These are phyloP conservation scores for Mariannaea sp. DNA, from an alignment of 2,329 filamentous ascomycete species.

Conservation along the genomic window DNA sequence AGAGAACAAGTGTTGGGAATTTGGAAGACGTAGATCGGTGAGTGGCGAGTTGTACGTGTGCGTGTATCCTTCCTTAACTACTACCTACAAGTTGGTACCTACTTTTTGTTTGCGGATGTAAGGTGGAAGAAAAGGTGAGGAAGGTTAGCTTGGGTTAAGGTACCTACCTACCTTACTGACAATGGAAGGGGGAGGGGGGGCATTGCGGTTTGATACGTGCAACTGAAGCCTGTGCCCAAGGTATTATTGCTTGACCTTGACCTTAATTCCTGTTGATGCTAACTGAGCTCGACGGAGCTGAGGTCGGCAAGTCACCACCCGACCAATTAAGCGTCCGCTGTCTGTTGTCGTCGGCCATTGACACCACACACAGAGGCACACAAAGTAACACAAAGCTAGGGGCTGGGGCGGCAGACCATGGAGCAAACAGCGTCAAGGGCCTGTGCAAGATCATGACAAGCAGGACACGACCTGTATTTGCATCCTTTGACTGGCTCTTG, in stretches of 20 bases:
- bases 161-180: too few species aligned
- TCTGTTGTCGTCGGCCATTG: neutral
- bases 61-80: too few species aligned
- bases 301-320: neutral
- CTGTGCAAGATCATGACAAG: neutral
- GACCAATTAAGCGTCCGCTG: neutral
- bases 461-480: neutral
- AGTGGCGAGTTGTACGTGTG: neutral
- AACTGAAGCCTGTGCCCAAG: too few species aligned
- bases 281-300: too few species aligned
- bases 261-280: too few species aligned
- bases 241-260: too few species aligned
- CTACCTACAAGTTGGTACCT: too few species aligned
- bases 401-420: constrained; percentile 8
- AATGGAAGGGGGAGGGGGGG: too few species aligned
- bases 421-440: constrained; percentile 2
- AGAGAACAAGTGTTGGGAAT: neutral
- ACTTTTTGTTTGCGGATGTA: too few species aligned
- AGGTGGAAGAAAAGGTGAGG: too few species aligned
- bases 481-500: constrained; percentile 3
- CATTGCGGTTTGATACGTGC: too few species aligned
- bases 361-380: neutral
- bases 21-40: constrained; percentile 3
- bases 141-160: too few species aligned
- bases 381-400: neutral